Conservation (phyloP, 2,329 filamentous ascomycete species). For the Phialophora chinensis region DNA sequence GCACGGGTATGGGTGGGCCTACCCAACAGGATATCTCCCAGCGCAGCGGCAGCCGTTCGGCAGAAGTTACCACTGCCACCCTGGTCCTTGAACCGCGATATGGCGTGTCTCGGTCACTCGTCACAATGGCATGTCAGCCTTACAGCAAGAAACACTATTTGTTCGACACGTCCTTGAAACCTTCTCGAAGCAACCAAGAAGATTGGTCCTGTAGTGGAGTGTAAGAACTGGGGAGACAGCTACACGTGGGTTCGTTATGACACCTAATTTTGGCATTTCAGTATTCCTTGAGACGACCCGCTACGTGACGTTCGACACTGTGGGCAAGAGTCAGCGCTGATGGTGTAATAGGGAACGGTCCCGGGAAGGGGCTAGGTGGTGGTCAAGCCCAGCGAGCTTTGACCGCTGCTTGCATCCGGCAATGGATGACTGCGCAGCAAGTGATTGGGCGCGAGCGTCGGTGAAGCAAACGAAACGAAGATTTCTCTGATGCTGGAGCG, state of each 20-base stretch:
- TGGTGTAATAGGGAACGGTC: conserved; percentile 10
- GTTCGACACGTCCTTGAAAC: conserved; percentile 1
- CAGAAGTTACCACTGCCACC: conserved; percentile 7
- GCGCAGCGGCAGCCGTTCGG: conserved; percentile 19
- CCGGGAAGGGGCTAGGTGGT: conserved; percentile 6
- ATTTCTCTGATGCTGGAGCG: conserved; percentile 10
- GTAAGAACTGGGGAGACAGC: not conserved
- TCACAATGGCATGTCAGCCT: conserved; percentile 22
- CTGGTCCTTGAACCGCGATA: conserved; percentile 24
- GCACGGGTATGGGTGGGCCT: conserved; percentile 26
- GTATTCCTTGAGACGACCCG: conserved; percentile 17
- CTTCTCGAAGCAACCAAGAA: conserved; percentile 3
- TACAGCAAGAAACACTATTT: conserved; percentile 18
- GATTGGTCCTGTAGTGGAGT: conserved; percentile 1
- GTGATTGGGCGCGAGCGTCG: conserved; percentile 17
- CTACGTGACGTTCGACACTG: conserved; percentile 19
- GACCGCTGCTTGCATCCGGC: conserved; percentile 23
- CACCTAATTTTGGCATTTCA: conserved; percentile 6
- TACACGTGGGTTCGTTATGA: conserved; percentile 1
- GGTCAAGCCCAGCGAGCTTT: conserved; percentile 15
- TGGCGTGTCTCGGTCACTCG: conserved; percentile 13
- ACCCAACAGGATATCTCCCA: conserved; percentile 21
- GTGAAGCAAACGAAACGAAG: conserved; percentile 6
- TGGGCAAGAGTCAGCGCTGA: conserved; percentile 17
- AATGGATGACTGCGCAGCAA: conserved; percentile 7